Conservation (phyloP, 78 protist species). For the Emiliania huxleyi region DNA sequence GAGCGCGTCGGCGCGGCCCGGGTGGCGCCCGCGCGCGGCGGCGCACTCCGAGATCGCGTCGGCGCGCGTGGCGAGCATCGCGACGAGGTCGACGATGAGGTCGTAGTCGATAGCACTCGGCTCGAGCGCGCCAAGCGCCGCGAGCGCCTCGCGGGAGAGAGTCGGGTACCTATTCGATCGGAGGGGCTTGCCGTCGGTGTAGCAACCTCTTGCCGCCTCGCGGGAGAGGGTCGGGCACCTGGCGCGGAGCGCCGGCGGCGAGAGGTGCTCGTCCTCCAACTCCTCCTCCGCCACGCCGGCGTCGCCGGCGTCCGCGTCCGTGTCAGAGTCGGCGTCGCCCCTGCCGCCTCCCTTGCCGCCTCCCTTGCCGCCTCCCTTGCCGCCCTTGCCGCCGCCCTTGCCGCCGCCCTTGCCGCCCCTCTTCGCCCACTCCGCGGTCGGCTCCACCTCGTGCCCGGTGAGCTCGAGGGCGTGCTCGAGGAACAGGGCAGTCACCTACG, state of each 20-base stretch:
- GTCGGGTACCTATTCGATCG: too few relatives aligned
- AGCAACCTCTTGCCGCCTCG: too few relatives aligned
- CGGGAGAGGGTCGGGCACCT: too few relatives aligned
- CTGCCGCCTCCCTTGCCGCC: background rate
- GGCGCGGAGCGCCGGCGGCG: too few relatives aligned
- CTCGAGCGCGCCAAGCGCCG: background rate
- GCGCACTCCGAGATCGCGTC: background rate
- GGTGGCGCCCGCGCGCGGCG: too few relatives aligned
- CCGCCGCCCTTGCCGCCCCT: background rate
- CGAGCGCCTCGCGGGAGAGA: background rate
- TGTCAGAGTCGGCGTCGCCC: too few relatives aligned
- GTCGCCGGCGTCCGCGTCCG: too few relatives aligned
- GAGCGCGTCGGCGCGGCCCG: too few relatives aligned
- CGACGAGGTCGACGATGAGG: background rate
- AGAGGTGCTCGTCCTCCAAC: too few relatives aligned
- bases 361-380: background rate
- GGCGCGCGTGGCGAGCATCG: background rate
- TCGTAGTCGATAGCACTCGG: background rate
- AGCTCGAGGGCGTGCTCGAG: conserved; percentile 45
- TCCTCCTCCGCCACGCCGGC: too few relatives aligned
- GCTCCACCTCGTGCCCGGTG: background rate
- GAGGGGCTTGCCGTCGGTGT: too few relatives aligned
- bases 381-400: background rate
- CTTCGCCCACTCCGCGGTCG: background rate
- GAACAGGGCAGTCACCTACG: too few relatives aligned